Evolutionary conservation across 2,329 filamentous ascomycete species (phyloP), one percentile per base, ranked within the genome.

Genomic region (Zymoseptoria ardabiliae): DNA sequence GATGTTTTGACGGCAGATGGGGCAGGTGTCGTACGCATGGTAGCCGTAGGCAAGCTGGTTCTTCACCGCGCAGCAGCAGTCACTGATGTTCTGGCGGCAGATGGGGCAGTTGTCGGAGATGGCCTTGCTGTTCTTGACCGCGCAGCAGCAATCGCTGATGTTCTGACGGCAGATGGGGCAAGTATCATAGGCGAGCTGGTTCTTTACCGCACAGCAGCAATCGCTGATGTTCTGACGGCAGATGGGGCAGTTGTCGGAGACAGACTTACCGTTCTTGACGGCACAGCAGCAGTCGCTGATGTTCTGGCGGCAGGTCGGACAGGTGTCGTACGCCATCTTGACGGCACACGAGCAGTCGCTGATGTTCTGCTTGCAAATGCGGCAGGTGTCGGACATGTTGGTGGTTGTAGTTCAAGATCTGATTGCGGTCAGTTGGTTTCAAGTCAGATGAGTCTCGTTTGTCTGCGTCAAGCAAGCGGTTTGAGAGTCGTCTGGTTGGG

Each of bases 191-290:
- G 13, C n/a, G 17, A 30, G n/a, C 8, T 19, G 10, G 25, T 20
- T 50, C 22, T 13, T n/a, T 0, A 22, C 35, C 17, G 45, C 41
- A n/a, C 45, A 20, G 41, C 58, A 23, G 45, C 53, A 23, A 22
- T 60, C 17, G 58, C 53, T 35, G 55, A 58, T 48, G 50, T 56
- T 54, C 11, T 55, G 23, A 52, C 45, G n/a, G 58, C 52, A 54
- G 11, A 54, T 54, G 13, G 52, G 21, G 4, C 28, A 55, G 13
- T 19, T 55, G 30, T 41, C 20, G 23, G 53, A 55, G 17, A 25
- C 20, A 25, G 45, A 20, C 9, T 21, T 17, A 23, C 22, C 5
- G 49, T 53, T 48, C 30, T 48, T 58, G 5, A 50, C 35, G 1
- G 20, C 41, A 20, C 45, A 19, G 51, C 58, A 22, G 41, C 53